These are phyloP conservation scores for Skeletonema marinoi DNA, from an alignment of 108 stramenopile species.

Conservation along the genomic window DNA sequence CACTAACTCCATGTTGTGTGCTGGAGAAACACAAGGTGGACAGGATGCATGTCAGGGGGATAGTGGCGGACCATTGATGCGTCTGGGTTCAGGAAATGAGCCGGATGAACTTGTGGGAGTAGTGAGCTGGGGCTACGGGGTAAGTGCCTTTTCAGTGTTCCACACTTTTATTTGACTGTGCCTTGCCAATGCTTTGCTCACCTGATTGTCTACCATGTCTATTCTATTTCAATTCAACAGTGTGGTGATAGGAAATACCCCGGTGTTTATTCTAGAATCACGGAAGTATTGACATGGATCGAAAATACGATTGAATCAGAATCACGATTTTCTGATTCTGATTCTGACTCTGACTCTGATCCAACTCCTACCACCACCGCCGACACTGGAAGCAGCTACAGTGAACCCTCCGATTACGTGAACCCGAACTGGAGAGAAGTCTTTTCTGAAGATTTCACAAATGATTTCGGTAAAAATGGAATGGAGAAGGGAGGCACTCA, in stretches of 20 bases:
- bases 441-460: slow-evolving; percentile 13
- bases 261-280: slow-evolving; percentile 29
- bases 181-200: not conserved
- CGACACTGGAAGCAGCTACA: not conserved
- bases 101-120: slow-evolving; percentile 25
- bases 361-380: not conserved
- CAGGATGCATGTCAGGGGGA: slow-evolving; percentile 67
- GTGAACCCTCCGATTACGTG: not conserved
- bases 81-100: not conserved
- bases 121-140: slow-evolving; percentile 27
- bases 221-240: not conserved
- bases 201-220: not conserved
- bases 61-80: slow-evolving; percentile 14
- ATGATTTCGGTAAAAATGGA: not conserved
- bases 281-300: slow-evolving; percentile 11
- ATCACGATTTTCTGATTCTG: not conserved
- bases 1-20: slow-evolving; percentile 48
- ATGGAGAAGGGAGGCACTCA: slow-evolving; percentile 10
- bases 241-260: slow-evolving; percentile 9
- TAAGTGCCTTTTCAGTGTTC: not conserved
- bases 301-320: not conserved
- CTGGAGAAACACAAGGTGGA: slow-evolving; percentile 20
- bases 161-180: not conserved
- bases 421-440: slow-evolving; percentile 7
- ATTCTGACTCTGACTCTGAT: not conserved